Base-by-base conservation (phyloP, 805 yeast species). In the Wickerhamiella musiphila region DNA sequence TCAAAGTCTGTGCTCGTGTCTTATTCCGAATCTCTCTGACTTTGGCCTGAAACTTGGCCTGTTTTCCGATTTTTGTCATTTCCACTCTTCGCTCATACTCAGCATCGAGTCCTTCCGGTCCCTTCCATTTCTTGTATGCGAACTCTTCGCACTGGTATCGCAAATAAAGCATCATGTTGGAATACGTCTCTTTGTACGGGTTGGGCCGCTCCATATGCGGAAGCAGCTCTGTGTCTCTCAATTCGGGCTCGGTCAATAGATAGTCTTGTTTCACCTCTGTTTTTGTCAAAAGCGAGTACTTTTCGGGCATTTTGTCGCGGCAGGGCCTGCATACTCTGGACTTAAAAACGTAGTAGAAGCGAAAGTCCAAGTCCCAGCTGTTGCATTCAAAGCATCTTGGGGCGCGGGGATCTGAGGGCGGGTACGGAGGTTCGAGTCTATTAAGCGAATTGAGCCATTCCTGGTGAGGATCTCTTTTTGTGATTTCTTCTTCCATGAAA, bases 231-330 rank as follows among this genome's bases (percentile, higher is more conserved):
- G 54, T 55, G 50, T 90, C 98, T 32, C 68, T 65, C 26, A 90
- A 61, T 50, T 90, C 98, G 1, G 95, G 90, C 30, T 90, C 98
- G 0, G 99, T 90, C 18, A 90, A 53, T 26, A 90, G 65, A 51
- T 90, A 90, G 56, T 90, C 99, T 44, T 78, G 86, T 25, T 73
- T 68, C 52, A 94, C 83, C 54, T 90, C 99, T 0, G 99, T 90
- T 55, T 90, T 90, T 6, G 99, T 90, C 32, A 90, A 56, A 14
- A 90, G 54, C 0, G 96, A 70, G 51, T 86, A 90, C 47, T 90
- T 90, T 24, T 90, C 94, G 0, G 94, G 94, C 15, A 57, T 55
- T 36, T 64, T 63, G 44, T 69, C 70, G 21, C 70, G 71, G 53
- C 98, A 90, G 32, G 65, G 60, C 31, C 75, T 68, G 52, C 99